A percentile compares a stretch with the other conserved stretches of the same genome.
These are phyloP conservation scores for Malassezia nana DNA, from an alignment of 1,284 basidiomycete genomes.

Conservation along the genomic window DNA sequence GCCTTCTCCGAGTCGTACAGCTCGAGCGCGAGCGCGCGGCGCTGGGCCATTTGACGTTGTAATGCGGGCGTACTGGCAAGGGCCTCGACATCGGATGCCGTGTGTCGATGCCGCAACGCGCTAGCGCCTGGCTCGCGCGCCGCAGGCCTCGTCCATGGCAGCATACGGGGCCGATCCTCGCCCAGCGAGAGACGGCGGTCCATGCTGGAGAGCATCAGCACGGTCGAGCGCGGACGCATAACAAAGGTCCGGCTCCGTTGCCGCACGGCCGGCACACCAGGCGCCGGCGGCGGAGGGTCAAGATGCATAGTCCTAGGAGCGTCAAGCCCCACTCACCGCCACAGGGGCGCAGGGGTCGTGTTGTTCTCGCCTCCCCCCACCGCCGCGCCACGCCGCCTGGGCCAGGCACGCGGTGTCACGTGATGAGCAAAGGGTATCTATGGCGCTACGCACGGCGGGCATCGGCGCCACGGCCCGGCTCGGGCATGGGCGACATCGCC, in stretches of 20 bases:
- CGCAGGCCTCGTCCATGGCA: background rate
- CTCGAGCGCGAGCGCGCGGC: constrained; percentile 28
- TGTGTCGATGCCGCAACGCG: background rate
- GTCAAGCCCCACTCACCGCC: background rate
- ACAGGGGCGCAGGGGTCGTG: background rate
- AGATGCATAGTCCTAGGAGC: background rate
- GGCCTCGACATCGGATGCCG: background rate
- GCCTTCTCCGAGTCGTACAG: constrained; percentile 39
- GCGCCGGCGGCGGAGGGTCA: background rate
- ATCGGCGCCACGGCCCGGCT: background rate
- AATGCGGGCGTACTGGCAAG: background rate
- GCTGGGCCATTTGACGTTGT: constrained; percentile 16
- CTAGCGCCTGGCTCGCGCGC: background rate
- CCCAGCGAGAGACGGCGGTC: constrained; percentile 13
- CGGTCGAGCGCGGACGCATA: constrained; percentile 5
- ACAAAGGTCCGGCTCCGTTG: constrained; percentile 6
- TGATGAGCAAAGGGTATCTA: constrained; percentile 8
- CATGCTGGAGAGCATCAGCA: constrained; percentile 2
- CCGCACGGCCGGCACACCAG: constrained; percentile 2
- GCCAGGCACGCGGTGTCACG: background rate
- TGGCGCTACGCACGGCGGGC: background rate
- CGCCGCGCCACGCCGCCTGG: background rate
- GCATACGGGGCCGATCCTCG: background rate
- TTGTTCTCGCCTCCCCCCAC: background rate
- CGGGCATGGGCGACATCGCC: constrained; percentile 6